Conservation (phyloP, 192 early-diverging fungal genomes). For the Allomyces javanicus region DNA sequence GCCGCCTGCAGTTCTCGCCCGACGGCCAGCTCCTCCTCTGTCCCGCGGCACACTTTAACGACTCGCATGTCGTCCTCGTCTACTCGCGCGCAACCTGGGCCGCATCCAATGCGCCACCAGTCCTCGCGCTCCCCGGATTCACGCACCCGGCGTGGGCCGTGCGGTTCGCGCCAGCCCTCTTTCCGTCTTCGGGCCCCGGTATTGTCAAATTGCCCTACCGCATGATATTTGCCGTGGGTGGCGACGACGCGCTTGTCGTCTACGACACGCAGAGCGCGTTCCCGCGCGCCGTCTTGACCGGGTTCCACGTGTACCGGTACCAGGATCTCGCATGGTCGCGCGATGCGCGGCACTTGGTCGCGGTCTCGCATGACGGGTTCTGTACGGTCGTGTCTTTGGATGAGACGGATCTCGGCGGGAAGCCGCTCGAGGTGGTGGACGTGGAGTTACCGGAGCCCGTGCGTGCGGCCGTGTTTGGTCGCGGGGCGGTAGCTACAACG, state of each 20-base stretch:
- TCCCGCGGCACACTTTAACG: slow-evolving; percentile 51
- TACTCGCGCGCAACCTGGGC: slow-evolving; percentile 4
- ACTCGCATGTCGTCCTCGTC: slow-evolving; percentile 1
- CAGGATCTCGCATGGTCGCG: slow-evolving; percentile 66
- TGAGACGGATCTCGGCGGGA: background rate
- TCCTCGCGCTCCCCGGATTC: slow-evolving; percentile 33
- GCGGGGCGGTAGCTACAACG: no score
- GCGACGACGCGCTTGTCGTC: slow-evolving; percentile 58
- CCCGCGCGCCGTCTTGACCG: slow-evolving; percentile 50
- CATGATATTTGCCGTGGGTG: slow-evolving; percentile 66
- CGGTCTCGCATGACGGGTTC: slow-evolving; percentile 73
- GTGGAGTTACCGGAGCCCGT: no score
- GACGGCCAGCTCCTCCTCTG: slow-evolving; percentile 68
- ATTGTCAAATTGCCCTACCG: slow-evolving; percentile 37
- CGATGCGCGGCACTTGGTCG: slow-evolving; percentile 53
- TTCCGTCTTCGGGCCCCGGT: background rate
- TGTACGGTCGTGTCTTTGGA: slow-evolving; percentile 57
- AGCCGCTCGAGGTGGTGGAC: no score
- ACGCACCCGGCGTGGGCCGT: slow-evolving; percentile 59
- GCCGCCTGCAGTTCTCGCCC: slow-evolving; percentile 65
- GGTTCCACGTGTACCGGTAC: slow-evolving; percentile 72
- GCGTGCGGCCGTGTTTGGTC: no score
- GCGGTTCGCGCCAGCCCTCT: slow-evolving; percentile 36
- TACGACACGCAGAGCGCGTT: slow-evolving; percentile 64
- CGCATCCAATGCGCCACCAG: slow-evolving; percentile 12